Evolutionary conservation across 352 stramenopile genomes (phyloP).

Genomic region (Hyaloperonospora brassicae): DNA sequence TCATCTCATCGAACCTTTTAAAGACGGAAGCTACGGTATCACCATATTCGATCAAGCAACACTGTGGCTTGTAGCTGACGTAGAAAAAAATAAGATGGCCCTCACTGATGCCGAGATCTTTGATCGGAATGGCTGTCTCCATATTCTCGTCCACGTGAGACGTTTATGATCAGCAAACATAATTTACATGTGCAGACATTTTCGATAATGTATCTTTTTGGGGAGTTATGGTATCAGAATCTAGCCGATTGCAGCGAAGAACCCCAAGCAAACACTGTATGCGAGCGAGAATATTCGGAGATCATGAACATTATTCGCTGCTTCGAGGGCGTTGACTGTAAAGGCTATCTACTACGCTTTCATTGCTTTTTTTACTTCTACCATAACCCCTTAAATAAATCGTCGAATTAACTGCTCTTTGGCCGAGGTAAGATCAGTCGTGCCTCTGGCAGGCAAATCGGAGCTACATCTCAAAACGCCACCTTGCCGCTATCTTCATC

Average conservation of each 20-base stretch:
- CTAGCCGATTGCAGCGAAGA: constrained; percentile 8
- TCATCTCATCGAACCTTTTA: constrained; percentile 3
- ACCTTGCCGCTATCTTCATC: constrained; percentile 5
- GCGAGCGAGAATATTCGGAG: constrained; percentile 10
- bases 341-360: constrained; percentile 6
- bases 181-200: constrained; percentile 11
- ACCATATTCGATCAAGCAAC: neutral
- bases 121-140: neutral
- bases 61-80: no score
- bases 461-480: constrained; percentile 11
- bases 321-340: neutral
- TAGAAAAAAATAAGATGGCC: no score
- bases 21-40: neutral
- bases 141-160: constrained; percentile 1
- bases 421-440: constrained; percentile 8
- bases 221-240: neutral
- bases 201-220: neutral
- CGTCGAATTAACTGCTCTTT: constrained; percentile 8
- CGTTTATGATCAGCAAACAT: constrained; percentile 2
- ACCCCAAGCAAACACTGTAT: constrained; percentile 10
- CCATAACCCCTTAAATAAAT: constrained; percentile 6
- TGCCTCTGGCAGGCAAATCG: constrained; percentile 8
- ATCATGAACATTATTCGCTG: constrained; percentile 4
- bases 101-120: neutral
- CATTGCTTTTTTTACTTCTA: constrained; percentile 7